Conservation (phyloP, 352 stramenopile species). For the Phytophthora pinifolia region DNA sequence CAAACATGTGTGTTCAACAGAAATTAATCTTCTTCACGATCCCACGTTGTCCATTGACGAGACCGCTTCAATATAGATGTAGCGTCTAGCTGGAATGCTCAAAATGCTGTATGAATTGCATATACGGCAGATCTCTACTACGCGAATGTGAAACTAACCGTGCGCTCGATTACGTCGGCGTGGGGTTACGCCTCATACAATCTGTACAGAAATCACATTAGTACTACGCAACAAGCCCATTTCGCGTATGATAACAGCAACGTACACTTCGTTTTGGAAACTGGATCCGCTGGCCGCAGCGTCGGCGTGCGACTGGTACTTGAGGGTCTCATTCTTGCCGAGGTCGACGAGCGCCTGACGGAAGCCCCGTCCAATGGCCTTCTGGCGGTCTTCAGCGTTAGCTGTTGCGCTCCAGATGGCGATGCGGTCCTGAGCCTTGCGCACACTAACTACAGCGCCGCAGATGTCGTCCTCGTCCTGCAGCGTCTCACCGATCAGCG, state of each 20-base stretch:
- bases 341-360: slow-evolving; percentile 79
- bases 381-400: slow-evolving; percentile 69
- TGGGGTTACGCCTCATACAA: slow-evolving; percentile 84
- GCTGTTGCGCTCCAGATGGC: slow-evolving; percentile 93
- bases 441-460: slow-evolving; percentile 94
- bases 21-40: slow-evolving; percentile 11
- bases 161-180: slow-evolving; percentile 63
- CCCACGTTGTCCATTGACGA: not conserved
- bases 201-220: slow-evolving; percentile 43
- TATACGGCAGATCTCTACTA: slow-evolving; percentile 43
- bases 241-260: slow-evolving; percentile 7
- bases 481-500: slow-evolving; percentile 95
- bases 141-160: slow-evolving; percentile 44
- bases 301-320: slow-evolving; percentile 89
- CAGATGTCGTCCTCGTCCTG: slow-evolving; percentile 95
- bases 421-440: slow-evolving; percentile 95
- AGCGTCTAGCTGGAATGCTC: slow-evolving; percentile 14
- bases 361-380: slow-evolving; percentile 80
- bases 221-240: not conserved
- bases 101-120: slow-evolving; percentile 41
- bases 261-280: slow-evolving; percentile 92
- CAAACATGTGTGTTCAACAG: slow-evolving; percentile 1
- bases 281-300: slow-evolving; percentile 86
- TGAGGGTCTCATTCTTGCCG: slow-evolving; percentile 87
- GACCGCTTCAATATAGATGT: slow-evolving; percentile 1